Percentiles rank a stretch among this genome's conserved stretches.
Conservation (phyloP, 1,139 yeast species). For the Arxiozyma slooffiae region DNA sequence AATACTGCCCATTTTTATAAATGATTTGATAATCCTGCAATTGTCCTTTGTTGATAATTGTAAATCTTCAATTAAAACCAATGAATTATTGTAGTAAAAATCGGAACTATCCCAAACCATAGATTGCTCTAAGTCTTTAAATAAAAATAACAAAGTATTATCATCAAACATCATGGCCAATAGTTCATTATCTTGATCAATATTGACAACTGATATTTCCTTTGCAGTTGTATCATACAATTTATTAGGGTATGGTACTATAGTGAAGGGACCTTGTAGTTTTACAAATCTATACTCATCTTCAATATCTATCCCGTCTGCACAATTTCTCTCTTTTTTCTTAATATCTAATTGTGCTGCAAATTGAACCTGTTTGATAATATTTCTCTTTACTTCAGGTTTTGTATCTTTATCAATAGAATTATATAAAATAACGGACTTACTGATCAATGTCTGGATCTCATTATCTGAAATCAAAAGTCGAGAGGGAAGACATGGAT, state of each 20-base stretch:
- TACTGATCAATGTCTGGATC: conserved; percentile 35
- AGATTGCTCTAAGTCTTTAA: conserved; percentile 24
- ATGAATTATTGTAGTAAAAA: conserved; percentile 17
- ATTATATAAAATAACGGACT: conserved; percentile 32
- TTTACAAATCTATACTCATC: conserved; percentile 11
- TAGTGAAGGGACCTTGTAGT: conserved; percentile 44
- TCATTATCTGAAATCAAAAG: conserved; percentile 32
- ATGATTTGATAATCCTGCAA: background rate
- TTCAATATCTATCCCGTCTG: conserved; percentile 10
- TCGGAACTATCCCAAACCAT: conserved; percentile 24
- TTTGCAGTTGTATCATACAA: conserved; percentile 38
- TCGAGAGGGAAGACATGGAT: conserved; percentile 45
- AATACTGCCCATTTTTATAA: conserved; percentile 8
- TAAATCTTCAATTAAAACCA: conserved; percentile 17
- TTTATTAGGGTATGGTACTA: conserved; percentile 43
- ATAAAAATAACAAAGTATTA: conserved; percentile 20
- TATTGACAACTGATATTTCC: conserved; percentile 29
- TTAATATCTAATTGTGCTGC: conserved; percentile 19
- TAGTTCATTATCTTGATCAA: conserved; percentile 23
- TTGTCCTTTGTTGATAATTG: background rate
- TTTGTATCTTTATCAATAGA: conserved; percentile 13
- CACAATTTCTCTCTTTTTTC: conserved; percentile 1
- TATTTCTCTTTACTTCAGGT: conserved; percentile 15
- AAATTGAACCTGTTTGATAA: conserved; percentile 28
- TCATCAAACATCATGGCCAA: conserved; percentile 16